Percentiles rank a stretch among this genome's conserved stretches.
phyloP scores from a whole-genome alignment of 768 basidiomycete species.

The Tricholoma matsutake region DNA sequence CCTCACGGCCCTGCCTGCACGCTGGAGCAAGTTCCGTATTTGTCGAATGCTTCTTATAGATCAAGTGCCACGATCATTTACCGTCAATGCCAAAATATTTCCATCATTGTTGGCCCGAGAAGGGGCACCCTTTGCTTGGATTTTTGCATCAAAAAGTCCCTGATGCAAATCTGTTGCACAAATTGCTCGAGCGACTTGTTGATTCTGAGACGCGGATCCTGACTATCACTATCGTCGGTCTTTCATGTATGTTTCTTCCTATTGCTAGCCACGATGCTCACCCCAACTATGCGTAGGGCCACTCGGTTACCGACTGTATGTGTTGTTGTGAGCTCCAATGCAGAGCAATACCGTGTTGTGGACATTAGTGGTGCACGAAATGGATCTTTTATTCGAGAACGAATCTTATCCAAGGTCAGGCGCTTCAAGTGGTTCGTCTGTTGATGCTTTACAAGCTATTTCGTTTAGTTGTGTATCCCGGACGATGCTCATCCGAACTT shows the following conservation, averaged over 20 bases:
- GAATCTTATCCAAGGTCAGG: slow-evolving; percentile 42
- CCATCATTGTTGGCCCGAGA: slow-evolving; percentile 22
- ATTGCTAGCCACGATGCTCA: neutral
- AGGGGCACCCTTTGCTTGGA: slow-evolving; percentile 8
- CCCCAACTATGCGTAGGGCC: slow-evolving; percentile 11
- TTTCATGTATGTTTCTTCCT: neutral
- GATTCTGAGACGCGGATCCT: slow-evolving; percentile 10
- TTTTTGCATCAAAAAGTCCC: slow-evolving; percentile 18
- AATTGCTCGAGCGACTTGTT: slow-evolving; percentile 8
- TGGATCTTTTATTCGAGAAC: slow-evolving; percentile 43
- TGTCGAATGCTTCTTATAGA: slow-evolving; percentile 11
- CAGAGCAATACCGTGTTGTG: slow-evolving; percentile 47
- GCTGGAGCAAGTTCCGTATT: slow-evolving; percentile 19
- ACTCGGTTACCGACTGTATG: slow-evolving; percentile 35
- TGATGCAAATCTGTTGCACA: slow-evolving; percentile 14
- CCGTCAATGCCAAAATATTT: slow-evolving; percentile 12
- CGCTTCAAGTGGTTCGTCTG: neutral
- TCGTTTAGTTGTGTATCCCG: slow-evolving; percentile 39
- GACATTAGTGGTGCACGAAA: slow-evolving; percentile 45
- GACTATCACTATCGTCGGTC: slow-evolving; percentile 7
- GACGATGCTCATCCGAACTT: slow-evolving; percentile 37
- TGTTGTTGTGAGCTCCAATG: slow-evolving; percentile 47
- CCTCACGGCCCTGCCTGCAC: slow-evolving; percentile 3
- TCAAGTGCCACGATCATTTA: slow-evolving; percentile 14
- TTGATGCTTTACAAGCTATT: neutral